Evolutionary conservation across 106 monocot genomes (phyloP), one percentile per base, ranked within the genome.

Genomic region (Posidonia australis): DNA sequence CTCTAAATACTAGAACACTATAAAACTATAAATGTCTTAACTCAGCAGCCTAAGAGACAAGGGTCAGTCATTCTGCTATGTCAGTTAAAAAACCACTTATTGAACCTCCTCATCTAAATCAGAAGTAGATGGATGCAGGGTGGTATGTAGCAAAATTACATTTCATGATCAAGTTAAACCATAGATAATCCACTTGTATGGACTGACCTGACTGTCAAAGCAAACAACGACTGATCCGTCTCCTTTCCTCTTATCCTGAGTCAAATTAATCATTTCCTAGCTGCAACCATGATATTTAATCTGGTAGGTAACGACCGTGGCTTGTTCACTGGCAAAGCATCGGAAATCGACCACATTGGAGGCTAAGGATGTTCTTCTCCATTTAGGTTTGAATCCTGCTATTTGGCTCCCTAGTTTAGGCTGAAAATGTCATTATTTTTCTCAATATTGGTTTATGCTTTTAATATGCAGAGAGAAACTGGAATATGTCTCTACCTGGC

Each of bases 241-340:
- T 36, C 7, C 7, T 36, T 36, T 2, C 7, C 36, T 54, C 10
- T 21, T 54, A 52, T 52, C 22, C 9, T 21, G 19, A 11, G 5
- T 54, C 23, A 54, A 54, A n/a, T 54, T 54, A 54, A 21, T 54
- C 23, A 22, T 31, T 64, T 23, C 20, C 12, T 20, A 12, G 18
- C 20, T 44, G 13, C 54, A 23, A 52, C 41, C 21, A 14, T 22
- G 10, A 43, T 62, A 10, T 42, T 16, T 70, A 5, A 51, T 41
- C 42, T 66, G 22, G 18, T 78, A 96, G 96, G 70, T 87, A 70
- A 79, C 87, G 44, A 83, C 83, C 51, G 82, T 85, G 63, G 85
- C 84, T 68, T 91, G 98, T 62, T 81, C 79, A 22, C 79, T 98
- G 75, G 98, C 98, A 60, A 98, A 98, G 77, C 98, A 98, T 78